phyloP scores from a whole-genome alignment of 495 filamentous ascomycete genomes.

The Aspergillus funiculosus region DNA sequence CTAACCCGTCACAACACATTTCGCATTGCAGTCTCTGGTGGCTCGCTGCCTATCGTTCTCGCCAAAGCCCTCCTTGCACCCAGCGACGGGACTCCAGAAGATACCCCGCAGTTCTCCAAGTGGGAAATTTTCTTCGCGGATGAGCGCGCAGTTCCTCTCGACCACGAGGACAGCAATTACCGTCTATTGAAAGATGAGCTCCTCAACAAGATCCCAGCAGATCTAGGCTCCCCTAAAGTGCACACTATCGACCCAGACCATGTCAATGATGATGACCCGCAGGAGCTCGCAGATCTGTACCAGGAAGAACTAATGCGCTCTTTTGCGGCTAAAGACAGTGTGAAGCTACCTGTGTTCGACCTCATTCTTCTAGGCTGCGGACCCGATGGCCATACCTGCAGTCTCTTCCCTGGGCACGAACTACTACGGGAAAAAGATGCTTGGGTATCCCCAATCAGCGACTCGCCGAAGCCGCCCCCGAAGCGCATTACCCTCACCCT shows the following conservation, averaged over 20 bases:
- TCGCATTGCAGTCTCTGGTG: slow-evolving; percentile 89
- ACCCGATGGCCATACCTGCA: slow-evolving; percentile 96
- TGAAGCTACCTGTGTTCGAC: slow-evolving; percentile 91
- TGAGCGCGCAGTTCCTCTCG: slow-evolving; percentile 87
- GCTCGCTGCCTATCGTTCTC: slow-evolving; percentile 83
- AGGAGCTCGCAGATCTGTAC: slow-evolving; percentile 91
- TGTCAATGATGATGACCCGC: slow-evolving; percentile 74
- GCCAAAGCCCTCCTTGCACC: slow-evolving; percentile 69
- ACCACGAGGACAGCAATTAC: slow-evolving; percentile 93
- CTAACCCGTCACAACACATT: slow-evolving; percentile 74
- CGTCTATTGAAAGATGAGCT: slow-evolving; percentile 77
- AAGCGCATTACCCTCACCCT: slow-evolving; percentile 87
- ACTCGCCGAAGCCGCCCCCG: slow-evolving; percentile 91
- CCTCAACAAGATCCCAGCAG: slow-evolving; percentile 74
- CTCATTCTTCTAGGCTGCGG: slow-evolving; percentile 87
- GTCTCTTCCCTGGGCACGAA: slow-evolving; percentile 83
- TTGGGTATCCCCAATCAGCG: slow-evolving; percentile 85
- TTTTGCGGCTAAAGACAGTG: slow-evolving; percentile 79
- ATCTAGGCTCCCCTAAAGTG: slow-evolving; percentile 59
- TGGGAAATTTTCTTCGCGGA: slow-evolving; percentile 99
- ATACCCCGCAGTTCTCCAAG: slow-evolving; percentile 67
- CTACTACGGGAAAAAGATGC: slow-evolving; percentile 82
- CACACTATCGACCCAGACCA: slow-evolving; percentile 68
- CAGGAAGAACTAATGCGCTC: slow-evolving; percentile 78
- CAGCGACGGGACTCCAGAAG: slow-evolving; percentile 50